phyloP scores from a whole-genome alignment of 352 stramenopile genomes.

The Phytophthora megakarya region DNA sequence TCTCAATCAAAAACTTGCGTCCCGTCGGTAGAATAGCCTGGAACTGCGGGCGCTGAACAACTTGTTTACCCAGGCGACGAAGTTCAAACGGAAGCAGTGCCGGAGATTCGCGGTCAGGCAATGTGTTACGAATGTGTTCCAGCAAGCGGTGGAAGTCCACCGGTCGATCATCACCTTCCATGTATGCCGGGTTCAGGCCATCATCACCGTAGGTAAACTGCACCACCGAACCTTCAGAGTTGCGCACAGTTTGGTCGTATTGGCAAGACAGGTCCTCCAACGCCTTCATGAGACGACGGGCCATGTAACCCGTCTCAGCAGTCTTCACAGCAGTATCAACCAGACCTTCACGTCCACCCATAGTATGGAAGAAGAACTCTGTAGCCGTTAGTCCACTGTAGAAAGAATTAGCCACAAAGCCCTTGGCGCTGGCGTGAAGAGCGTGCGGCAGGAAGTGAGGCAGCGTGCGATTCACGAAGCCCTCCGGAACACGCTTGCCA shows the following conservation, averaged over 20 bases:
- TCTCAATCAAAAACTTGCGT: slow-evolving; percentile 90
- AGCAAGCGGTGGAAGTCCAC: slow-evolving; percentile 96
- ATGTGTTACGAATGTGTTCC: slow-evolving; percentile 87
- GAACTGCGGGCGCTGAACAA: slow-evolving; percentile 81
- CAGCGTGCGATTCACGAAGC: slow-evolving; percentile 98
- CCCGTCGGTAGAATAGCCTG: slow-evolving; percentile 87
- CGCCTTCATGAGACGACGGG: slow-evolving; percentile 97
- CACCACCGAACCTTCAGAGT: slow-evolving; percentile 93
- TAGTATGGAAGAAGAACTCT: slow-evolving; percentile 99
- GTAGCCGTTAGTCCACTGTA: slow-evolving; percentile 98
- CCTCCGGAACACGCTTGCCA: slow-evolving; percentile 98
- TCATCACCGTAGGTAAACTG: slow-evolving; percentile 99
- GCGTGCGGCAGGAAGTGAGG: slow-evolving; percentile 96
- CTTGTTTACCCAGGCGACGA: slow-evolving; percentile 80
- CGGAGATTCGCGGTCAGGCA: slow-evolving; percentile 70
- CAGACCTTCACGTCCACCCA: slow-evolving; percentile 99
- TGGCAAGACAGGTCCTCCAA: slow-evolving; percentile 97
- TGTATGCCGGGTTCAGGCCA: slow-evolving; percentile 97
- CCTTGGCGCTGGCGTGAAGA: slow-evolving; percentile 96
- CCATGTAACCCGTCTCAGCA: slow-evolving; percentile 99
- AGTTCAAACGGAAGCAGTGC: slow-evolving; percentile 85
- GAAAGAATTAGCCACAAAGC: slow-evolving; percentile 99
- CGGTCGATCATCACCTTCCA: slow-evolving; percentile 94
- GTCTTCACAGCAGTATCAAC: slow-evolving; percentile 99
- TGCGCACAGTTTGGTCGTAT: slow-evolving; percentile 93